Percentiles rank a stretch among this genome's conserved stretches.
Evolutionary conservation across 2,329 filamentous ascomycete species (phyloP).

Genomic region (Trichocomaceae sp.): DNA sequence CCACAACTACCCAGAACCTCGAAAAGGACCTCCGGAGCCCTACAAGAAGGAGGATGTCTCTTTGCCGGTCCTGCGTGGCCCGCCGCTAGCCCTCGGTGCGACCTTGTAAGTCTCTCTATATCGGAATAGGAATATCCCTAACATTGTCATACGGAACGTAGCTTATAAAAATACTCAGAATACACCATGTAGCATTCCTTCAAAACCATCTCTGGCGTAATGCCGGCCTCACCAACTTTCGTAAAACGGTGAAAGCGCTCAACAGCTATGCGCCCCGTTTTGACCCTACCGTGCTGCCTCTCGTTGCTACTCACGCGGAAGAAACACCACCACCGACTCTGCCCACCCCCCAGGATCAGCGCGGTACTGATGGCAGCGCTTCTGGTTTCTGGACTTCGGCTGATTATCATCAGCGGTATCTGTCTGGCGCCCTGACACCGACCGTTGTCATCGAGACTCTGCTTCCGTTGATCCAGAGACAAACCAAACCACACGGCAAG

Average conservation of each 20-base stretch:
- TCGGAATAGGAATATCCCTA: too few species aligned
- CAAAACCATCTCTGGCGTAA: constrained; percentile 65
- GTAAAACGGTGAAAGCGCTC: constrained; percentile 47
- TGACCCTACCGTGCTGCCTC: constrained; percentile 53
- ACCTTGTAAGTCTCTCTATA: constrained; percentile 47
- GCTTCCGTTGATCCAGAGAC: constrained; percentile 62
- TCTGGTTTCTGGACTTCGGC: constrained; percentile 59
- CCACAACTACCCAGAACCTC: constrained; percentile 33
- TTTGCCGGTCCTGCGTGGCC: constrained; percentile 66
- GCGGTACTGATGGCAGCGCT: constrained; percentile 18
- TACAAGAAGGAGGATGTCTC: constrained; percentile 48
- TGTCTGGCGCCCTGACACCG: constrained; percentile 63
- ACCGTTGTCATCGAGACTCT: constrained; percentile 64
- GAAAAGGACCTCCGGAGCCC: constrained; percentile 35
- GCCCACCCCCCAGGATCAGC: constrained; percentile 30
- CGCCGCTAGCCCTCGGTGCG: constrained; percentile 55
- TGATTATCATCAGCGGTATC: constrained; percentile 73
- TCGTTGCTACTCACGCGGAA: constrained; percentile 17
- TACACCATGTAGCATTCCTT: constrained; percentile 55
- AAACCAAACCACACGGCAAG: constrained; percentile 47
- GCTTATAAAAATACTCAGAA: constrained; percentile 28
- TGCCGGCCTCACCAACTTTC: constrained; percentile 57
- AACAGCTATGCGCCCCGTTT: constrained; percentile 49
- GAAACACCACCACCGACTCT: constrained; percentile 14
- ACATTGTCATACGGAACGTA: neutral